Base-by-base conservation (phyloP, 495 filamentous ascomycete genomes). In the Xylona heveae region DNA sequence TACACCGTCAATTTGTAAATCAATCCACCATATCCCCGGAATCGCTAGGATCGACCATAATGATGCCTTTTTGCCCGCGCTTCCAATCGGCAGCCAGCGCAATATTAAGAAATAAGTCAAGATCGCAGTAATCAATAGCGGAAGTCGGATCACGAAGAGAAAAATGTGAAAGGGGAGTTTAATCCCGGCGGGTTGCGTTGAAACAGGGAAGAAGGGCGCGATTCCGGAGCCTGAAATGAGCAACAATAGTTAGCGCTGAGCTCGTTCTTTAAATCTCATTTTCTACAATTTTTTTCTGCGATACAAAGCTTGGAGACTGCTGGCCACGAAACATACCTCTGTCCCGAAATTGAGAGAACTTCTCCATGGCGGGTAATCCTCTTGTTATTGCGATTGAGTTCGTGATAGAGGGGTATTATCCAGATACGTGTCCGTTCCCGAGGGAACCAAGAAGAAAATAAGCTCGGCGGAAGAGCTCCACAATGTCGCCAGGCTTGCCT, bases 1-100 rank as follows among this genome's bases (percentile, higher is more conserved):
- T 22, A 99, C 88, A 19, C 84, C 82, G 47, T 95, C 88, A 25
- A 99, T 74, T 43, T 94, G 84, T 1, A 99, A 60, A 52, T 95
- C 88, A 30, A 93, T 75, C 84, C 85, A 95, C 85, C 88, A 95
- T 23, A 94, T 73, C 13, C 84, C 84, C 0, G 82, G 78, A 15
- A 83, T 73, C 19, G 69, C 73, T 12, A 99, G 62, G 26, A 95
- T 66, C 28, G 68, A 61, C 85, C 90, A 95, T 19, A 95, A 48
- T 24, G 74, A 61, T 10, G 81, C 71, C 51, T 93, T 95, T 46
- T 80, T 78, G 8, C 62, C 52, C 22, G 81, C 48, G 6, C 68
- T 69, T 1, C 79, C 80, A n/a, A 92, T 68, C 0, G 82, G 84
- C 2, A 94, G 64, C 67, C 71, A 81, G 56, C 83, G 78, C 25